phyloP scores from a whole-genome alignment of 2,329 filamentous ascomycete species.

The Trichoderma citrinoviride region DNA sequence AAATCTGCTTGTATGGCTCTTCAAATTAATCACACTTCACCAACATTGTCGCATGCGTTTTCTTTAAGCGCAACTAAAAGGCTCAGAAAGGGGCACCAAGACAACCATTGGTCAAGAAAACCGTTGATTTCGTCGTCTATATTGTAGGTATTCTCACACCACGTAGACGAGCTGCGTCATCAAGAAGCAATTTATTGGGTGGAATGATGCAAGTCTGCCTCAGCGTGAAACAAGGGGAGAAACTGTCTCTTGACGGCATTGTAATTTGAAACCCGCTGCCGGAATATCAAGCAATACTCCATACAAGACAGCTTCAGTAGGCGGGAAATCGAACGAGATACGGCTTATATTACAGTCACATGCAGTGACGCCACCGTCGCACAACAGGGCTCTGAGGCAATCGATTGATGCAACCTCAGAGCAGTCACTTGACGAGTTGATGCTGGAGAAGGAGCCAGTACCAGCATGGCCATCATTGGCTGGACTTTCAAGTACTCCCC shows the following conservation, averaged over 20 bases:
- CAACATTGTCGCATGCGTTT: no score
- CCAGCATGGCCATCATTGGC: background rate
- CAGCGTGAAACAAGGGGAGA: conserved; percentile 10
- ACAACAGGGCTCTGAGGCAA: background rate
- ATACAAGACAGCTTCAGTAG: background rate
- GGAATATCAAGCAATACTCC: background rate
- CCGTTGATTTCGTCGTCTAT: background rate
- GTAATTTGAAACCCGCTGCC: background rate
- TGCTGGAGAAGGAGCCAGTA: background rate
- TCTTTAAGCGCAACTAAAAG: no score
- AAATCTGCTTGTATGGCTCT: no score
- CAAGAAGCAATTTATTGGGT: background rate
- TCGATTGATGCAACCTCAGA: background rate
- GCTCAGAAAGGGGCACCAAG: background rate
- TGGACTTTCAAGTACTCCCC: background rate
- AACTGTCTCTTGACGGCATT: conserved; percentile 1
- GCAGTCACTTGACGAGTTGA: conserved; percentile 11
- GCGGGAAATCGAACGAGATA: background rate
- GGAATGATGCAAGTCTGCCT: background rate
- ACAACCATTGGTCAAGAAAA: no score
- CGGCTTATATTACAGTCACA: background rate
- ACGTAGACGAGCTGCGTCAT: background rate
- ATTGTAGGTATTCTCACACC: background rate
- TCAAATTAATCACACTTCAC: no score
- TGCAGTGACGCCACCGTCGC: conserved; percentile 6